A percentile compares a stretch with the other conserved stretches of the same genome.
phyloP scores from a whole-genome alignment of 2,329 filamentous ascomycete species.

The Xylaria multiplex region DNA sequence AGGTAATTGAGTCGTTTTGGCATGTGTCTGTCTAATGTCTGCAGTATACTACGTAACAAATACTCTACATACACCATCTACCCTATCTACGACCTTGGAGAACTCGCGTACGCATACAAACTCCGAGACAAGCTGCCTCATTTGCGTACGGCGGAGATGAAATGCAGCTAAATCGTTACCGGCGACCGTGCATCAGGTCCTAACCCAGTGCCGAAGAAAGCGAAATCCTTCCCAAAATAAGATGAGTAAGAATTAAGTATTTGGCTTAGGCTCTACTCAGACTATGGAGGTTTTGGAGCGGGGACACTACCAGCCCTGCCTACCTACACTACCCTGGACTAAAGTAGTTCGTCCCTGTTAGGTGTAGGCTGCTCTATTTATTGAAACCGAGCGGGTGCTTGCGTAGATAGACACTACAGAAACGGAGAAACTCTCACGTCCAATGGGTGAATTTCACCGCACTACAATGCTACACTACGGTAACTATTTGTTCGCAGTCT shows the following conservation, averaged over 20 bases:
- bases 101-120: not conserved
- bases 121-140: not conserved
- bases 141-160: not conserved
- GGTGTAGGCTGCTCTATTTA: conserved; percentile 18
- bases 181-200: not conserved
- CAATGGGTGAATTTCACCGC: not conserved
- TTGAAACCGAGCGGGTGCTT: conserved; percentile 6
- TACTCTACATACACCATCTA: not conserved
- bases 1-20: conserved; percentile 1
- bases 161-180: conserved; percentile 10
- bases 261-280: not conserved
- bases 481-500: not conserved
- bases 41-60: not conserved
- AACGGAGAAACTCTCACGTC: not conserved
- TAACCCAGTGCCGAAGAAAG: conserved; percentile 1
- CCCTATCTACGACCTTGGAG: not conserved
- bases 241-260: conserved; percentile 23
- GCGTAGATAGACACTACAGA: not conserved
- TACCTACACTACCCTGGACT: not conserved
- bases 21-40: not conserved
- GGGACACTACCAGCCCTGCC: conserved; percentile 21
- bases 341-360: not conserved
- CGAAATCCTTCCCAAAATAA: not conserved
- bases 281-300: not conserved
- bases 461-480: not conserved